Conservation (phyloP, 805 yeast species). For the Spathaspora girioi region DNA sequence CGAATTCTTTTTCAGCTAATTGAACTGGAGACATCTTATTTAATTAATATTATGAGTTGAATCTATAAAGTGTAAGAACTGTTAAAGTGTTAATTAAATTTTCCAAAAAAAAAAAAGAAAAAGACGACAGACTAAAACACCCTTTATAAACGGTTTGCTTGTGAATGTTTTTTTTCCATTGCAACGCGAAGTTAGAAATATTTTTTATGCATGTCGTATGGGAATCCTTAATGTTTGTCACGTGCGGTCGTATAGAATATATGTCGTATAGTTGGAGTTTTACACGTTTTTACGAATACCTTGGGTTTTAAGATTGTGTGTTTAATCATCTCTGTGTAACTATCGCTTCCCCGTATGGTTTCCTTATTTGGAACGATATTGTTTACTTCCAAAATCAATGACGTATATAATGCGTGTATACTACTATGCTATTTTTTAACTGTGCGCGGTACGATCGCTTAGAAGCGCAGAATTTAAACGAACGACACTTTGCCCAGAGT, state of each 20-base stretch:
- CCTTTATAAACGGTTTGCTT: neutral
- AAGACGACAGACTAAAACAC: neutral
- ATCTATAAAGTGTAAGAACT: neutral
- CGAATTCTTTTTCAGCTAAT: constrained; percentile 49
- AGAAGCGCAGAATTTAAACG: no score
- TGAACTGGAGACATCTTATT: constrained; percentile 7
- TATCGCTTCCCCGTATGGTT: neutral
- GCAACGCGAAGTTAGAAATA: neutral
- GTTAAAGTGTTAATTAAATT: neutral
- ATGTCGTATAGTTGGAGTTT: neutral
- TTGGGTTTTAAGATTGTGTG: no score
- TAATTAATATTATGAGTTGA: constrained; percentile 6
- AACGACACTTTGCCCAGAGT: no score
- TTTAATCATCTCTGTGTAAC: neutral
- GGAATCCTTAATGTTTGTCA: neutral
- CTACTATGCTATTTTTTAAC: neutral
- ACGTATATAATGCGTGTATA: neutral
- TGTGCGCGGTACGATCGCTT: neutral
- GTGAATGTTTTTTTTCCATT: neutral
- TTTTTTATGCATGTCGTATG: neutral
- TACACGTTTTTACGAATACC: neutral
- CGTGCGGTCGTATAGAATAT: neutral
- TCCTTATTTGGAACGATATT: neutral
- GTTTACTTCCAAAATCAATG: neutral
- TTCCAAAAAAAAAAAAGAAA: neutral